Conservation (phyloP, 2,329 filamentous ascomycete species). For the Huntiella bhutanensis region DNA sequence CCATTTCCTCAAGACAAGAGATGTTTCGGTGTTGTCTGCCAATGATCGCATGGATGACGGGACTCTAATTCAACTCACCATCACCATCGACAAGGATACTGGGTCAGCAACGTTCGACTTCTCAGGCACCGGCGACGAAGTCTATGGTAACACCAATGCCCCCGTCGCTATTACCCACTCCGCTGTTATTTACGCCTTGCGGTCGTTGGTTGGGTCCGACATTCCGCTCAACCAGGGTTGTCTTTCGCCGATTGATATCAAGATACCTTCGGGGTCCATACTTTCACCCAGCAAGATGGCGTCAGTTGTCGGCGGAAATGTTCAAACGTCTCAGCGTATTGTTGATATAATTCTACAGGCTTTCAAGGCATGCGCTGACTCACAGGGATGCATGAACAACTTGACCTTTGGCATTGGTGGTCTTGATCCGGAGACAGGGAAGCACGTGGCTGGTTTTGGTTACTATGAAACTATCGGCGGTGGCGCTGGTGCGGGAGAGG, state of each 20-base stretch:
- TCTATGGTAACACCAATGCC: slow-evolving; percentile 65
- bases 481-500: slow-evolving; percentile 51
- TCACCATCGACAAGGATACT: slow-evolving; percentile 55
- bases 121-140: slow-evolving; percentile 57
- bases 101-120: slow-evolving; percentile 72
- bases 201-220: slow-evolving; percentile 61
- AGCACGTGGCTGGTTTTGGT: slow-evolving; percentile 23
- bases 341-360: slow-evolving; percentile 39
- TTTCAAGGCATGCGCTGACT: slow-evolving; percentile 61
- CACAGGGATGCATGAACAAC: slow-evolving; percentile 68
- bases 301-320: slow-evolving; percentile 68
- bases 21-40: slow-evolving; percentile 50
- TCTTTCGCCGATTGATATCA: slow-evolving; percentile 53
- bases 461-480: slow-evolving; percentile 43
- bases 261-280: slow-evolving; percentile 53
- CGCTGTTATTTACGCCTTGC: slow-evolving; percentile 74
- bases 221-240: slow-evolving; percentile 76
- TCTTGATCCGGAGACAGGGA: slow-evolving; percentile 20
- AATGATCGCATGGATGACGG: slow-evolving; percentile 75
- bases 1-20: slow-evolving; percentile 50
- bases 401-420: slow-evolving; percentile 59
- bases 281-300: slow-evolving; percentile 58
- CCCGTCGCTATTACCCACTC: slow-evolving; percentile 67
- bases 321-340: slow-evolving; percentile 29
- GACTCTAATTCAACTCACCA: slow-evolving; percentile 52